Percentiles rank a stretch among this genome's conserved stretches.
phyloP scores from a whole-genome alignment of 805 yeast genomes.

The Brettanomyces naardenensis region DNA sequence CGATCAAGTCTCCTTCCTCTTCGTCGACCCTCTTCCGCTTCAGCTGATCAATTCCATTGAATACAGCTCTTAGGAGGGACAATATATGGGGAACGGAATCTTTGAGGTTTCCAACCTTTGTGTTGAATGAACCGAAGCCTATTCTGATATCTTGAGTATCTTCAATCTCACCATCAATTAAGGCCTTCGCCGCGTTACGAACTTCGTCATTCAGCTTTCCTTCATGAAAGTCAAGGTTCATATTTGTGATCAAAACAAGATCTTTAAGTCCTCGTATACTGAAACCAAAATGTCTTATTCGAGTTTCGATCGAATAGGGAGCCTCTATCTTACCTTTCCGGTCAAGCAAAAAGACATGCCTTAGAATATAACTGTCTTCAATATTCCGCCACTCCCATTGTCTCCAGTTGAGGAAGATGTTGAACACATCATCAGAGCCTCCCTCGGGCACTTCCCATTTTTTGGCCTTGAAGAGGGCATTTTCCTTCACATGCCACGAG shows the following conservation, averaged over 20 bases:
- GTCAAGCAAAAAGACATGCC: constrained; percentile 36
- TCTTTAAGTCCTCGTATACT: constrained; percentile 16
- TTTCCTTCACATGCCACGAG: constrained; percentile 35
- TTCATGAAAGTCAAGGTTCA: constrained; percentile 11
- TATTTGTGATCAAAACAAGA: constrained; percentile 9
- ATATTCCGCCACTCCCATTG: constrained; percentile 79
- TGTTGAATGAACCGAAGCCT: constrained; percentile 10
- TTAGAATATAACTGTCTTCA: constrained; percentile 47
- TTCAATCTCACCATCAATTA: constrained; percentile 11
- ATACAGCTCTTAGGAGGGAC: not conserved
- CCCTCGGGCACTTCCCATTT: constrained; percentile 39
- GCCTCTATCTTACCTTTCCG: not conserved
- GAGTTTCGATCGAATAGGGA: constrained; percentile 2
- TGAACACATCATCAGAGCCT: constrained; percentile 48
- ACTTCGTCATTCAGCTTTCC: constrained; percentile 8
- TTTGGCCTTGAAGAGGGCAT: constrained; percentile 22
- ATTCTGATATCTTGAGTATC: constrained; percentile 15
- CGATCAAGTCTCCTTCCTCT: not conserved
- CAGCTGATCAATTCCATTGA: not conserved
- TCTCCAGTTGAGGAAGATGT: constrained; percentile 73
- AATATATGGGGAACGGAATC: not conserved
- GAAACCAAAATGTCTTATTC: constrained; percentile 11
- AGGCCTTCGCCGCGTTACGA: constrained; percentile 9
- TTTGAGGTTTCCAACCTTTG: constrained; percentile 9
- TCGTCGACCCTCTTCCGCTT: not conserved